Evolutionary conservation across 306 rosid genomes (phyloP).

Genomic region (Gastrolobium villosum): DNA sequence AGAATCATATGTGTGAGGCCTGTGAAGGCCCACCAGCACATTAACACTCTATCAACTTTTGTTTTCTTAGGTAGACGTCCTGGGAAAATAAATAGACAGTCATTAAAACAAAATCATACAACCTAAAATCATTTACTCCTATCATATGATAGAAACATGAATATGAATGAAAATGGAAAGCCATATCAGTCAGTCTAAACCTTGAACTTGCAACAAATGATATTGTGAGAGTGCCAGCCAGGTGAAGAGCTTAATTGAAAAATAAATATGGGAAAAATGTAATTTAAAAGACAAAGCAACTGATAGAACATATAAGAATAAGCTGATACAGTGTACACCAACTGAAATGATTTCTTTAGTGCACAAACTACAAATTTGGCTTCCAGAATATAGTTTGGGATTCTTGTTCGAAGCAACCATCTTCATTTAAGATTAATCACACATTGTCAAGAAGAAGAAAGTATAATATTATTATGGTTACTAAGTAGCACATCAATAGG

Average conservation of each 20-base stretch:
- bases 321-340: slow-evolving; percentile 24
- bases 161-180: neutral
- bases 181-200: neutral
- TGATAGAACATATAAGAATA: neutral
- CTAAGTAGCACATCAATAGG: neutral
- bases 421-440: neutral
- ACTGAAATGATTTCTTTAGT: neutral
- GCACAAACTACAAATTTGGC: slow-evolving; percentile 17
- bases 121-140: neutral
- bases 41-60: slow-evolving; percentile 76
- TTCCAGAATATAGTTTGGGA: slow-evolving; percentile 3
- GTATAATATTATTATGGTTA: neutral
- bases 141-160: slow-evolving; percentile 11
- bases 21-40: slow-evolving; percentile 98
- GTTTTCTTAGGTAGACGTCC: slow-evolving; percentile 68
- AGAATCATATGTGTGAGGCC: slow-evolving; percentile 86
- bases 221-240: neutral
- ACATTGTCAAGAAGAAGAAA: slow-evolving; percentile 11
- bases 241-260: neutral
- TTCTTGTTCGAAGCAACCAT: neutral
- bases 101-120: slow-evolving; percentile 30
- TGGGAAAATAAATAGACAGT: slow-evolving; percentile 45
- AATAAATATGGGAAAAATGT: neutral
- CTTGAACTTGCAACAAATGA: slow-evolving; percentile 32
- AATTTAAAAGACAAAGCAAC: neutral